phyloP scores from a whole-genome alignment of 2,329 filamentous ascomycete species.

The Ceratocystis diversiconidia region DNA sequence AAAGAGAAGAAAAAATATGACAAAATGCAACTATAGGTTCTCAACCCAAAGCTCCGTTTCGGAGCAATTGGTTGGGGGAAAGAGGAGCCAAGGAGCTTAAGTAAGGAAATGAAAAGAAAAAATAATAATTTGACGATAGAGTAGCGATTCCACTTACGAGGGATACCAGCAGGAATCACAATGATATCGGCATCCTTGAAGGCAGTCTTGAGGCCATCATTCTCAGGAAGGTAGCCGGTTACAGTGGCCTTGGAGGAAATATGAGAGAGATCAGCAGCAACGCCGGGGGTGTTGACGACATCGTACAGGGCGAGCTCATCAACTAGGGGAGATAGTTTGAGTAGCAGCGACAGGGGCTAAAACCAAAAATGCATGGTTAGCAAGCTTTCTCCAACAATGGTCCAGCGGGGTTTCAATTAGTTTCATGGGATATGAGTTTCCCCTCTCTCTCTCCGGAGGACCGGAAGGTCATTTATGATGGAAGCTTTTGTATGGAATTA shows the following conservation, averaged over 20 bases:
- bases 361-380: slow-evolving; percentile 16
- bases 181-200: slow-evolving; percentile 91
- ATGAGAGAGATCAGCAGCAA: slow-evolving; percentile 91
- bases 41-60: slow-evolving; percentile 4
- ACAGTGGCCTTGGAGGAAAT: slow-evolving; percentile 85
- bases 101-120: background rate
- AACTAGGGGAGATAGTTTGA: slow-evolving; percentile 79
- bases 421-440: background rate
- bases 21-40: background rate
- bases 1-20: background rate
- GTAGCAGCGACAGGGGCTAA: slow-evolving; percentile 86
- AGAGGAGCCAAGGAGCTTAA: background rate
- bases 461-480: background rate
- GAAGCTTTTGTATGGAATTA: slow-evolving; percentile 2
- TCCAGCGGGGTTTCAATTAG: slow-evolving; percentile 7
- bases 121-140: background rate
- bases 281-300: slow-evolving; percentile 97
- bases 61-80: slow-evolving; percentile 11
- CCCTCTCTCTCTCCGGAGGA: background rate
- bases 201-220: slow-evolving; percentile 72
- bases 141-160: slow-evolving; percentile 49
- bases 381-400: slow-evolving; percentile 16
- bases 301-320: slow-evolving; percentile 94
- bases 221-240: slow-evolving; percentile 72
- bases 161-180: slow-evolving; percentile 95